Conservation (phyloP, 2,329 filamentous ascomycete species). For the Clonostachys rhizophaga region DNA sequence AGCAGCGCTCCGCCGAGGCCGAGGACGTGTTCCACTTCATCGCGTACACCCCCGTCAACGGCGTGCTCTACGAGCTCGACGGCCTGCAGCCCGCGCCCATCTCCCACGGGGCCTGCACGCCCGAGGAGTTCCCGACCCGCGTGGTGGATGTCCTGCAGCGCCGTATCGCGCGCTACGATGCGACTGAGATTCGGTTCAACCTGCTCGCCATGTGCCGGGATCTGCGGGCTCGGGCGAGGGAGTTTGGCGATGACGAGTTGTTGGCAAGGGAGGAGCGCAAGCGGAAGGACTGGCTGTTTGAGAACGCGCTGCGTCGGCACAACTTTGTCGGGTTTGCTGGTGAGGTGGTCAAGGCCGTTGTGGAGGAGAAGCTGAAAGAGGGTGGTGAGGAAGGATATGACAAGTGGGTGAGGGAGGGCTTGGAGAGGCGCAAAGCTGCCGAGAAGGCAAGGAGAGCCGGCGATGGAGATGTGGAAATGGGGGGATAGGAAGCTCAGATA, state of each 20-base stretch:
- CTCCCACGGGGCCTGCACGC: constrained; percentile 70
- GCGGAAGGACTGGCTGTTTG: constrained; percentile 84
- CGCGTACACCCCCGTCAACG: constrained; percentile 80
- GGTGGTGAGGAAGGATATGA: constrained; percentile 63
- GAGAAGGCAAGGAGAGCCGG: constrained; percentile 14
- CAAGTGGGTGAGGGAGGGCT: constrained; percentile 67
- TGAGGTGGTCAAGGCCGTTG: constrained; percentile 83
- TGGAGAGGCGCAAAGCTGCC: constrained; percentile 23
- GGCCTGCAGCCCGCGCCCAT: constrained; percentile 92
- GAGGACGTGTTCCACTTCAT: constrained; percentile 98
- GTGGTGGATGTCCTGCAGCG: constrained; percentile 84
- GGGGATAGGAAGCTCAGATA: not conserved
- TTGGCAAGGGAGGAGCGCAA: constrained; percentile 78
- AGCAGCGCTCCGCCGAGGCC: constrained; percentile 51
- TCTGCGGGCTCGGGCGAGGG: constrained; percentile 67
- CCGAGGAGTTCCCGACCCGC: constrained; percentile 69
- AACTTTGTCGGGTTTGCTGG: constrained; percentile 97
- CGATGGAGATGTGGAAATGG: constrained; percentile 37
- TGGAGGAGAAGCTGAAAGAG: constrained; percentile 65
- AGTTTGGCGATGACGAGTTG: constrained; percentile 78
- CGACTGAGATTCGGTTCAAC: constrained; percentile 91
- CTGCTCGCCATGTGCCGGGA: constrained; percentile 89
- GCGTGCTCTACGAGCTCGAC: constrained; percentile 87
- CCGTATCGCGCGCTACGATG: constrained; percentile 79
- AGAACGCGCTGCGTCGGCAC: constrained; percentile 86